A percentile compares a stretch with the other conserved stretches of the same genome.
These are phyloP conservation scores for Akanthomyces lecanii DNA, from an alignment of 2,329 filamentous ascomycete species.

Conservation along the genomic window DNA sequence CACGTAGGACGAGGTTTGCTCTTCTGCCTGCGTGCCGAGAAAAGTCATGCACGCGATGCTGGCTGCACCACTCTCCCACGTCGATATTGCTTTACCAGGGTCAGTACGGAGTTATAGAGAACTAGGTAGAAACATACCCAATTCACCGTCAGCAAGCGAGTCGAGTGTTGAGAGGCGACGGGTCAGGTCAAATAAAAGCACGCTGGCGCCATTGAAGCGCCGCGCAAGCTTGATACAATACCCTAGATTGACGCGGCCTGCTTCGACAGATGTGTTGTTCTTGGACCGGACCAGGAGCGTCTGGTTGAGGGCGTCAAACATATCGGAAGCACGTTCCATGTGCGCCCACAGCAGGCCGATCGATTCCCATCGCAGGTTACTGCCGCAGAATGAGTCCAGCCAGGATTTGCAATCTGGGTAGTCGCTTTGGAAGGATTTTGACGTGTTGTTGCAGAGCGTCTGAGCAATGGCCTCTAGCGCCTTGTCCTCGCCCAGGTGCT, in stretches of 20 bases:
- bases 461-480: conserved; percentile 34
- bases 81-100: not conserved
- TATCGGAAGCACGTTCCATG: conserved; percentile 7
- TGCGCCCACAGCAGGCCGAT: conserved; percentile 34
- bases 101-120: not conserved
- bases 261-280: not conserved
- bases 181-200: not conserved
- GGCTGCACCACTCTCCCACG: not conserved
- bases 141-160: conserved; percentile 11
- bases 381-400: conserved; percentile 36
- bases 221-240: conserved; percentile 6
- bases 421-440: conserved; percentile 32
- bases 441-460: conserved; percentile 36
- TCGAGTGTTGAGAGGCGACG: not conserved
- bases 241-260: not conserved
- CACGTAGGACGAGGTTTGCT: not conserved
- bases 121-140: not conserved
- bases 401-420: conserved; percentile 33
- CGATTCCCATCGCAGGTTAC: conserved; percentile 40
- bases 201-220: not conserved
- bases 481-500: not conserved
- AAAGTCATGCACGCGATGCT: conserved; percentile 3
- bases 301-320: conserved; percentile 7
- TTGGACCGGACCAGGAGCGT: not conserved
- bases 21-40: not conserved